Conservation (phyloP, 1,284 basidiomycete species). For the Fomitopsis palustris region DNA sequence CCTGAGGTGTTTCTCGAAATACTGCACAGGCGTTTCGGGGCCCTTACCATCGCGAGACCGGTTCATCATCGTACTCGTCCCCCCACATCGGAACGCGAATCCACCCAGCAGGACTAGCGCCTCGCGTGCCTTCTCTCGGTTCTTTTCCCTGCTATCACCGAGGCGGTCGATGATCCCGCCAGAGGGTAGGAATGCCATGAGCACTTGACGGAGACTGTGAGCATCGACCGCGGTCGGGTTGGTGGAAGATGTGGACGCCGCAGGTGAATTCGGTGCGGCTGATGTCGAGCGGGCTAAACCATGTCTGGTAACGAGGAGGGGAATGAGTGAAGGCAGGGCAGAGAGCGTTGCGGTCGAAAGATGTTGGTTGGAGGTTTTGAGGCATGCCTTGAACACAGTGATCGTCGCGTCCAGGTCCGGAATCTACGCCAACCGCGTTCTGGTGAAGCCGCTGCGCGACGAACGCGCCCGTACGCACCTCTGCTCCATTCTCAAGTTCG, state of each 20-base stretch:
- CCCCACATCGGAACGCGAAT: conserved; percentile 59
- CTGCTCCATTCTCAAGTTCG: conserved; percentile 63
- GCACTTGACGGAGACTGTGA: conserved; percentile 57
- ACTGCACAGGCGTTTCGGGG: conserved; percentile 68
- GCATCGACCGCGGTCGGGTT: conserved; percentile 45
- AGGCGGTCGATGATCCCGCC: conserved; percentile 81
- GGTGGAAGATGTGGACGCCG: conserved; percentile 43
- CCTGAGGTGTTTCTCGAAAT: conserved; percentile 75
- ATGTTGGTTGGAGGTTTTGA: conserved; percentile 80
- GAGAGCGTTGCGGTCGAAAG: conserved; percentile 71
- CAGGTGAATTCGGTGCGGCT: conserved; percentile 48
- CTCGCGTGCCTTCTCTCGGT: conserved; percentile 74
- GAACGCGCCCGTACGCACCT: conserved; percentile 41
- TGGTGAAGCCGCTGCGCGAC: conserved; percentile 57
- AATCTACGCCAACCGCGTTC: conserved; percentile 61
- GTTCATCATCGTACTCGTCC: conserved; percentile 37
- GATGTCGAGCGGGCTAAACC: conserved; percentile 30
- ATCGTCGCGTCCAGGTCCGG: conserved; percentile 67
- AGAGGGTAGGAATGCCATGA: conserved; percentile 65
- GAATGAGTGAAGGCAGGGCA: conserved; percentile 60
- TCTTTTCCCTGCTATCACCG: conserved; percentile 72
- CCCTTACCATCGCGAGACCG: conserved; percentile 65
- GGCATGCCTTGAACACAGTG: conserved; percentile 64
- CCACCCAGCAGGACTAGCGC: conserved; percentile 69
- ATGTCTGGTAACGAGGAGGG: conserved; percentile 47